phyloP scores from a whole-genome alignment of 495 filamentous ascomycete species.

The Aspergillus carlsbadensis region DNA sequence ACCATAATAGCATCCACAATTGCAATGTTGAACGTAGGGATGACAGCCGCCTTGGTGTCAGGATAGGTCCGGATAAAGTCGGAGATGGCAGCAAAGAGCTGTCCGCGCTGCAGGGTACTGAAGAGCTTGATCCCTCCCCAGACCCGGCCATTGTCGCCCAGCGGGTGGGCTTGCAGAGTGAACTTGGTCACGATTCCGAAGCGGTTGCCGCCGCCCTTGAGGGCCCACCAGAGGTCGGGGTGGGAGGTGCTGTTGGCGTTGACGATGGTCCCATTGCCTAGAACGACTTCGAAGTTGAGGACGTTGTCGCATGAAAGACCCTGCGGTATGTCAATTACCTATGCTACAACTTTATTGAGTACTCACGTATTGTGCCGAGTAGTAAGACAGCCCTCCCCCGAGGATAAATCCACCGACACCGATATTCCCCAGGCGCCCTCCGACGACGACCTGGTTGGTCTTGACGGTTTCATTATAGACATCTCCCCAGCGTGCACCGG shows the following conservation, averaged over 20 bases:
- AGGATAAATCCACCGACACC: slow-evolving; percentile 37
- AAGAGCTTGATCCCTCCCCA: slow-evolving; percentile 36
- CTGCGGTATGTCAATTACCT: not conserved
- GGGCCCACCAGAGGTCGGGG: slow-evolving; percentile 30
- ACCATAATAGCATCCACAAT: slow-evolving; percentile 15
- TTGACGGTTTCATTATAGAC: slow-evolving; percentile 30
- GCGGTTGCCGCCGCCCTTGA: slow-evolving; percentile 31
- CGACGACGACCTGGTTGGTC: slow-evolving; percentile 30
- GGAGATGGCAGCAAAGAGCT: too few relatives aligned
- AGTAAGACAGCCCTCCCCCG: slow-evolving; percentile 27
- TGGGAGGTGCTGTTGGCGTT: slow-evolving; percentile 26
- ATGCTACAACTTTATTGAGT: not conserved
- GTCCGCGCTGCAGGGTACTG: slow-evolving; percentile 21
- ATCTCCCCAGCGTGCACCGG: slow-evolving; percentile 34
- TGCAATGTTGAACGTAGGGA: too few relatives aligned
- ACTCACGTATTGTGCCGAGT: slow-evolving; percentile 18
- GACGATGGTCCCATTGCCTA: slow-evolving; percentile 24
- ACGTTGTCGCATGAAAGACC: slow-evolving; percentile 39
- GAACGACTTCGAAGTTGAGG: slow-evolving; percentile 25
- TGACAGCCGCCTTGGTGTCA: too few relatives aligned
- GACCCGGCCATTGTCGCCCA: slow-evolving; percentile 31
- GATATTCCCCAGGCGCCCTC: slow-evolving; percentile 32
- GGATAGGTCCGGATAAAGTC: too few relatives aligned
- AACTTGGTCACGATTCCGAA: slow-evolving; percentile 43
- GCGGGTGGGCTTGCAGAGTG: slow-evolving; percentile 41